Evolutionary conservation across 163 green algal genomes (phyloP).

Genomic region (Volvox carteri): DNA sequence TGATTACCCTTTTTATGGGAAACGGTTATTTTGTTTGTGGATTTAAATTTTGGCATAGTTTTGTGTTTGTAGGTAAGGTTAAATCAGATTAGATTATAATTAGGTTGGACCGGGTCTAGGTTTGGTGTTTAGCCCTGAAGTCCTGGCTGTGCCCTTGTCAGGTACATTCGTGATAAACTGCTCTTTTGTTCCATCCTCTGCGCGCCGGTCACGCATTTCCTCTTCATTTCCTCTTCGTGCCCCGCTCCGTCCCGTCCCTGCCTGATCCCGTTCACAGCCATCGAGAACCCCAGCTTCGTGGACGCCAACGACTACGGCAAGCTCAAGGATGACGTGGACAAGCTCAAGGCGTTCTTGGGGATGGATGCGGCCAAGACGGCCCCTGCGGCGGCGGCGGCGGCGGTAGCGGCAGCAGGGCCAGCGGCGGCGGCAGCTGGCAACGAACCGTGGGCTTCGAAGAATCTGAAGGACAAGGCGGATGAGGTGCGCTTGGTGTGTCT

Average conservation of each 20-base stretch:
- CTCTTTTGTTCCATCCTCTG: no score
- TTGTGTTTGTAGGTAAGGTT: no score
- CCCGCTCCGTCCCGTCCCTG: not conserved
- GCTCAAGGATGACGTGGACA: slow-evolving; percentile 30
- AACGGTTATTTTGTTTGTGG: no score
- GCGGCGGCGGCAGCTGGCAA: not conserved
- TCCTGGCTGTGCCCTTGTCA: no score
- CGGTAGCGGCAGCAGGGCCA: not conserved
- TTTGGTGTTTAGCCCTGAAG: no score
- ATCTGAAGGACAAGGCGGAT: not conserved
- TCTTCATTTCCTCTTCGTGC: not conserved
- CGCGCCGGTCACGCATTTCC: not conserved
- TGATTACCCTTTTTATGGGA: no score
- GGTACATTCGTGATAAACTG: no score
- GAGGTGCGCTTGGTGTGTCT: slow-evolving; percentile 24
- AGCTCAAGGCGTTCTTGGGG: slow-evolving; percentile 19
- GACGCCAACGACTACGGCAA: slow-evolving; percentile 39
- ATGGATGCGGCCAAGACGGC: not conserved
- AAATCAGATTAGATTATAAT: no score
- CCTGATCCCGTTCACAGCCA: not conserved
- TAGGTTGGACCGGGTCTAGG: no score
- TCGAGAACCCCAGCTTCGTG: slow-evolving; percentile 43
- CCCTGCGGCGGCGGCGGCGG: not conserved
- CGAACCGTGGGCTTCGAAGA: slow-evolving; percentile 30
- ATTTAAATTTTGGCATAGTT: no score